A percentile compares a stretch with the other conserved stretches of the same genome.
Conservation (phyloP, 192 early-diverging fungal species). For the Lunasporangiospora selenospora region DNA sequence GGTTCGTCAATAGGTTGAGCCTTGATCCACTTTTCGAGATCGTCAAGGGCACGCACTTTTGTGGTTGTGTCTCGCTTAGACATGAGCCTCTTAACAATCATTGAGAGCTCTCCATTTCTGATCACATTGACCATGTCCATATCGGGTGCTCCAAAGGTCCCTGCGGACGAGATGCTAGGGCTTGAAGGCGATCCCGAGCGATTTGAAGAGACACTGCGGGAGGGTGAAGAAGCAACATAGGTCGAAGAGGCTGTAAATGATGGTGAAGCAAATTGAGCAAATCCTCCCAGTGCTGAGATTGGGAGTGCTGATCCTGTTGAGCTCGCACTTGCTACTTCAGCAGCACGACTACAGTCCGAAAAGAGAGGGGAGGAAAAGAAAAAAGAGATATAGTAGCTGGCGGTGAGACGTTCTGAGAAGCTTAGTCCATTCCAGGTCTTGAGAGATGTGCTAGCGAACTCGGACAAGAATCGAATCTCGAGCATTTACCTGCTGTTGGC, state of each 20-base stretch:
- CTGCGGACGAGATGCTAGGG: conserved; percentile 6
- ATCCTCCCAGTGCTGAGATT: conserved; percentile 63
- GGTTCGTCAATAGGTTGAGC: conserved; percentile 34
- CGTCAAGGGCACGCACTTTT: conserved; percentile 86
- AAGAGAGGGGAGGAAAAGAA: not conserved
- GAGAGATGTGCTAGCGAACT: too few relatives aligned
- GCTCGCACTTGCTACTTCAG: conserved; percentile 55
- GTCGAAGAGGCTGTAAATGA: conserved; percentile 21
- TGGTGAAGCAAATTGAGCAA: conserved; percentile 70
- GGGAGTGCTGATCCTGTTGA: conserved; percentile 53
- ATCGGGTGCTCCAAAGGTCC: conserved; percentile 44
- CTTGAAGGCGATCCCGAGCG: conserved; percentile 27
- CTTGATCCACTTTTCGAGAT: conserved; percentile 74
- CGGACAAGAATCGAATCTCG: too few relatives aligned
- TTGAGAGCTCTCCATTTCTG: conserved; percentile 64
- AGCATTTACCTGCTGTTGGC: conserved; percentile 85
- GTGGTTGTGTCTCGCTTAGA: conserved; percentile 90
- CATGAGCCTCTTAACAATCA: conserved; percentile 83
- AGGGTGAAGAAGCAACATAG: conserved; percentile 38
- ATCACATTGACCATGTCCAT: conserved; percentile 41
- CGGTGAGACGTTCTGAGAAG: not conserved
- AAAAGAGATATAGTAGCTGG: conserved; percentile 29
- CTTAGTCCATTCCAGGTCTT: not conserved
- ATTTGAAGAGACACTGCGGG: conserved; percentile 18
- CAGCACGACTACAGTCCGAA: conserved; percentile 60